Percentiles rank a stretch among this genome's conserved stretches.
These are phyloP conservation scores for Pisolithus orientalis DNA, from an alignment of 768 basidiomycete species.

Conservation along the genomic window DNA sequence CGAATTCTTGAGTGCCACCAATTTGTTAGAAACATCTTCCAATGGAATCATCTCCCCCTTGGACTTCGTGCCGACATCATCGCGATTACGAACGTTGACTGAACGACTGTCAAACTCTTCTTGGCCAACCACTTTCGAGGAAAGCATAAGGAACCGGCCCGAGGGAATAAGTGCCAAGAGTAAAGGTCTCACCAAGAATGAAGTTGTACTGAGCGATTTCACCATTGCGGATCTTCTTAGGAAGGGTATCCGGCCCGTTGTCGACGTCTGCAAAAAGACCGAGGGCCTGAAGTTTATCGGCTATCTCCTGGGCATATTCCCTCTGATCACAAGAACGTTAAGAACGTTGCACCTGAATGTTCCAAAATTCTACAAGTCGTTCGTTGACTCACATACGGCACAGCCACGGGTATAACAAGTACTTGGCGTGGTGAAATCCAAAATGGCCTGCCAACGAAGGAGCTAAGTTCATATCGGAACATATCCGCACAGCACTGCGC, in stretches of 20 bases:
- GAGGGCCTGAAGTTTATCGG: constrained; percentile 53
- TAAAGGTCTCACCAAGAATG: constrained; percentile 67
- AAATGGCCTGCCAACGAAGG: constrained; percentile 66
- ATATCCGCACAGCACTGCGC: constrained; percentile 13
- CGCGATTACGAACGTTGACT: constrained; percentile 94
- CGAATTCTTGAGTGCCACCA: constrained; percentile 63
- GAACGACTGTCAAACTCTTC: constrained; percentile 82
- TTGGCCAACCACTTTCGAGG: constrained; percentile 78
- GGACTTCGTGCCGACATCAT: constrained; percentile 83
- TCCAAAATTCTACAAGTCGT: not conserved
- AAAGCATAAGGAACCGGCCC: not conserved
- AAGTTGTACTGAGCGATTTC: constrained; percentile 98
- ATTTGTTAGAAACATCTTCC: constrained; percentile 61
- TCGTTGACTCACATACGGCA: constrained; percentile 63
- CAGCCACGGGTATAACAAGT: constrained; percentile 88
- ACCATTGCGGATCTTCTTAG: constrained; percentile 96
- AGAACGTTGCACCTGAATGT: constrained; percentile 2
- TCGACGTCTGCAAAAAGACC: constrained; percentile 92
- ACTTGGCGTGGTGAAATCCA: constrained; percentile 98
- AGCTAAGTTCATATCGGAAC: not conserved
- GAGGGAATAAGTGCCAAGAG: not conserved
- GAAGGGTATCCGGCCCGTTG: constrained; percentile 84
- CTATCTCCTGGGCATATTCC: constrained; percentile 84
- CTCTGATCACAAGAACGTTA: constrained; percentile 42
- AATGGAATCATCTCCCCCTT: constrained; percentile 71